Evolutionary conservation across 2,329 filamentous ascomycete genomes (phyloP), one percentile per base, ranked within the genome.

Genomic region (Diaporthe citrichinensis): DNA sequence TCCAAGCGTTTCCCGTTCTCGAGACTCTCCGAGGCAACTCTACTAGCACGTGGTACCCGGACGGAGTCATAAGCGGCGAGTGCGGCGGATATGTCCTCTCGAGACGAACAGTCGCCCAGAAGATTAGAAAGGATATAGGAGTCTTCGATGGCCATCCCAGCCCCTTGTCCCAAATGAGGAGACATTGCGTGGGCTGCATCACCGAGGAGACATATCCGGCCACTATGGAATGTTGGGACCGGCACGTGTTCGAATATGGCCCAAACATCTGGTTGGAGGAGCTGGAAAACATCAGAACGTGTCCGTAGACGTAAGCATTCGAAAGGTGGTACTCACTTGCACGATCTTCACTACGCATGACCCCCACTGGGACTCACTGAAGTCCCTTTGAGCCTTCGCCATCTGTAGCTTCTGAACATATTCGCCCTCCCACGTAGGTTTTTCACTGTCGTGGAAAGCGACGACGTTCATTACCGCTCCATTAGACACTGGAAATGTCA

Each of bases 141-240:
- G 55, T 72, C 68, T n/a, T 72, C 68, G 53, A 72, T 41, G n/a
- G 68, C 68, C 68, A 72, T 72, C 15, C 68, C 49, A 17, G 68
- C 68, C 34, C 68, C 68, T 72, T 72, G 68, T 34, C 68, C 68
- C 17, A 57, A 36, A 34, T 72, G 68, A 46, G 68, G 68, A 41
- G 49, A 44, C 34, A 58, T 72, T 58, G 68, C 49, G 51, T 72
- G 68, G 34, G 68, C 68, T 23, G 68, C 68, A 17, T 72, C 68
- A 46, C 68, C 68, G n/a, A 72, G 68, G n/a, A 72, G 68, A 34
- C 49, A 55, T 34, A 59, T 41, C 8, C 51, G 49, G 51, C 34
- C 68, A 10, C 25, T 49, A 34, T 72, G 68, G 25, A 72, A 72
- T 59, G 53, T 57, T 44, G 53, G 25, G 25, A 46, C 55, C 34